Evolutionary conservation across 2,329 filamentous ascomycete genomes (phyloP).

Genomic region (Fusarium foetens): DNA sequence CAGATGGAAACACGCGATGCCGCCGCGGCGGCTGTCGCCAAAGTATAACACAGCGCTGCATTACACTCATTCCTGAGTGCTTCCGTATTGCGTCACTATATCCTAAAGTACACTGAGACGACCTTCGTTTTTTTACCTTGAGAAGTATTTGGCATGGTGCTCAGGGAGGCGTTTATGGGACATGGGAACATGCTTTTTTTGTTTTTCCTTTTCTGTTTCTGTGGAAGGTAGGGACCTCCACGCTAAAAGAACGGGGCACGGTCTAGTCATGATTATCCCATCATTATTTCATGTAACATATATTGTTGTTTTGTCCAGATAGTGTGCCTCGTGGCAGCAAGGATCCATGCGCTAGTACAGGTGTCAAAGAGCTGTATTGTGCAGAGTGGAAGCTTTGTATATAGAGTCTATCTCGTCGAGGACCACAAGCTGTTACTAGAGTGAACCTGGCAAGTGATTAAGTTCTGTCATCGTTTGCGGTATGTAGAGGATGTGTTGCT

Average conservation of each 20-base stretch:
- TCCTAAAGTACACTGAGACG: slow-evolving; percentile 41
- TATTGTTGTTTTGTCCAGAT: slow-evolving; percentile 39
- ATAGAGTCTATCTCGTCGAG: slow-evolving; percentile 30
- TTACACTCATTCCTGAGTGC: neutral
- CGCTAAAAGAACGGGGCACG: slow-evolving; percentile 47
- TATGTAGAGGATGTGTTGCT: neutral
- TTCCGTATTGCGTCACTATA: slow-evolving; percentile 30
- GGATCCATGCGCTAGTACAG: slow-evolving; percentile 9
- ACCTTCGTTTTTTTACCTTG: slow-evolving; percentile 35
- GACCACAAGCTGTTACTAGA: neutral
- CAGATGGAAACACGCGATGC: slow-evolving; percentile 49
- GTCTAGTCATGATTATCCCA: slow-evolving; percentile 42
- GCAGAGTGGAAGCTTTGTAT: slow-evolving; percentile 37
- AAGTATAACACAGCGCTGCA: slow-evolving; percentile 29
- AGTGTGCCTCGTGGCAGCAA: slow-evolving; percentile 39
- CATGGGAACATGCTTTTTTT: slow-evolving; percentile 36
- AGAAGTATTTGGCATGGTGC: slow-evolving; percentile 44
- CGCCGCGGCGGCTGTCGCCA: slow-evolving; percentile 33
- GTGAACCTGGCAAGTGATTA: neutral
- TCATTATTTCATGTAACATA: slow-evolving; percentile 44
- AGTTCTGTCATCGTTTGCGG: neutral
- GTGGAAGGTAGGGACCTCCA: slow-evolving; percentile 48
- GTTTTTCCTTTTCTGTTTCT: slow-evolving; percentile 12
- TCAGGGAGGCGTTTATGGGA: slow-evolving; percentile 45
- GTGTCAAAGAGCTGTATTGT: slow-evolving; percentile 8